These are phyloP conservation scores for Colletotrichum navitas DNA, from an alignment of 2,329 filamentous ascomycete species.

Conservation along the genomic window DNA sequence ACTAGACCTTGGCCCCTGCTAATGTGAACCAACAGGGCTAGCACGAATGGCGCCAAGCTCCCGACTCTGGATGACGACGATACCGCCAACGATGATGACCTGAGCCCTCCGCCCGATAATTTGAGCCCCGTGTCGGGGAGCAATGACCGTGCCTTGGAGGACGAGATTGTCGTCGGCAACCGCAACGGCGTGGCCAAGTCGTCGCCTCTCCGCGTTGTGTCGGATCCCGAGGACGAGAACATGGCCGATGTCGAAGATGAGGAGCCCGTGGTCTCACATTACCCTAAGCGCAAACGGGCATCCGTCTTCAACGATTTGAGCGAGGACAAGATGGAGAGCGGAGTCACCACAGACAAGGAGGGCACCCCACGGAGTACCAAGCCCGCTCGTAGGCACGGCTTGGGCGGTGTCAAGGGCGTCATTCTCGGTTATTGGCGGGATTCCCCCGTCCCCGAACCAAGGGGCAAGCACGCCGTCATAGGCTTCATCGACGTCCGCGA, in stretches of 20 bases:
- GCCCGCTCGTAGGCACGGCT: constrained; percentile 40
- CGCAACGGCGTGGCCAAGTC: constrained; percentile 54
- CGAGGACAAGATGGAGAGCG: constrained; percentile 60
- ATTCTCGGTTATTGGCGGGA: constrained; percentile 72
- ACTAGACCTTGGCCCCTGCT: not conserved
- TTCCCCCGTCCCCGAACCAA: constrained; percentile 62
- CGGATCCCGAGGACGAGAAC: constrained; percentile 58
- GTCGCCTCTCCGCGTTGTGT: constrained; percentile 51
- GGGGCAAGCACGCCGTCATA: constrained; percentile 69
- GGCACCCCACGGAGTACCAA: constrained; percentile 38
- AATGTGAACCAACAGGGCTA: constrained; percentile 40
- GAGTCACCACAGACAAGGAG: constrained; percentile 49
- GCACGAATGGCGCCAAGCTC: constrained; percentile 44
- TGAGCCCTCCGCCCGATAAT: constrained; percentile 59
- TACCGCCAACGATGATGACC: constrained; percentile 55
- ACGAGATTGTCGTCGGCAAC: constrained; percentile 66
- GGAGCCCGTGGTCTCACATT: constrained; percentile 56
- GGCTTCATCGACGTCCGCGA: constrained; percentile 74
- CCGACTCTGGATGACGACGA: constrained; percentile 51
- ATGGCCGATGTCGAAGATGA: constrained; percentile 59
- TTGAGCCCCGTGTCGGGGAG: constrained; percentile 56
- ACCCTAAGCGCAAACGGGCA: constrained; percentile 68
- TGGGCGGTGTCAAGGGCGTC: constrained; percentile 58
- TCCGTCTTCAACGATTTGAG: constrained; percentile 61
- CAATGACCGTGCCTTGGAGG: constrained; percentile 58